Percentiles rank a stretch among this genome's conserved stretches.
Evolutionary conservation across 441 rosid genomes (phyloP).

Genomic region (Eutrema salsugineum): DNA sequence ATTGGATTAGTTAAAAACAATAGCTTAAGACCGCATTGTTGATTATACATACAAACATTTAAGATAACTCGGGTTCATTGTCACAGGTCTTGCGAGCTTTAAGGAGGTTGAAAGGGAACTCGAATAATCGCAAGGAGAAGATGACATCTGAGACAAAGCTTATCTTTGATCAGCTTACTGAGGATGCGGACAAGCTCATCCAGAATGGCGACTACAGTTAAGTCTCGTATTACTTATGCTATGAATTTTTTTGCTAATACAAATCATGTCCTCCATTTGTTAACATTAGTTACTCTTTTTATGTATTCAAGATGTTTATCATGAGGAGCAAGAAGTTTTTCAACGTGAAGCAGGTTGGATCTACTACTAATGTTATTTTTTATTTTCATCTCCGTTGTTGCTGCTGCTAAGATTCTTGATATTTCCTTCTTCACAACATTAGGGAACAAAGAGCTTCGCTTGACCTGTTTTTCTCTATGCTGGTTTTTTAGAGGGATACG

Average conservation of each 20-base stretch:
- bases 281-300: slow-evolving; percentile 3
- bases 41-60: not conserved
- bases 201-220: slow-evolving; percentile 86
- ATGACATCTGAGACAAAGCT: slow-evolving; percentile 74
- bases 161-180: slow-evolving; percentile 93
- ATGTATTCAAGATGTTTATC: slow-evolving; percentile 67
- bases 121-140: slow-evolving; percentile 74
- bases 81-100: slow-evolving; percentile 81
- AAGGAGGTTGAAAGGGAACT: slow-evolving; percentile 83
- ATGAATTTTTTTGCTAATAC: not conserved
- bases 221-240: slow-evolving; percentile 29
- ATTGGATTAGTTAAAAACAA: not conserved
- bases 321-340: slow-evolving; percentile 78
- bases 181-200: slow-evolving; percentile 80
- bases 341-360: slow-evolving; percentile 85
- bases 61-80: slow-evolving; percentile 14
- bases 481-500: slow-evolving; percentile 70
- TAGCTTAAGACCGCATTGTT: not conserved
- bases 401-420: not conserved
- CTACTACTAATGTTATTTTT: slow-evolving; percentile 5
- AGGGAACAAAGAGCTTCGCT: not conserved
- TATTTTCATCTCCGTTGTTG: not conserved
- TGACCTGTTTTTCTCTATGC: not conserved
- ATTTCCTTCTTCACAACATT: not conserved
- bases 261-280: slow-evolving; percentile 3